Base-by-base conservation (phyloP, 1,284 basidiomycete genomes). In the Schizophyllum amplum region DNA sequence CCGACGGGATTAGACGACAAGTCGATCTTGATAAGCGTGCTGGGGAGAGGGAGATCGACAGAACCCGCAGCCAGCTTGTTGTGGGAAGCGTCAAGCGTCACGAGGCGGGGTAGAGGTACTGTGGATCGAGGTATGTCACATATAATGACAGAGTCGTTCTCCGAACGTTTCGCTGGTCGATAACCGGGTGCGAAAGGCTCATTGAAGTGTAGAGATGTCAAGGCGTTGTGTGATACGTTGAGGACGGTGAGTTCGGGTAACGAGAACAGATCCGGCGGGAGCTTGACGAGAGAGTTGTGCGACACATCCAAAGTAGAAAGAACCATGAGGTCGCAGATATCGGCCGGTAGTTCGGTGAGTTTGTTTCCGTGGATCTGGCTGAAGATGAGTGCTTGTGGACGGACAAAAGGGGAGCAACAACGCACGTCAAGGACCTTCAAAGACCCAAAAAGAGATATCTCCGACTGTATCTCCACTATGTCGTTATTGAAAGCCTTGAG, bases 361-460 rank as follows among this genome's bases (percentile, higher is more conserved):
- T 78, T 82, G 71, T 92, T 92, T 64, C 82, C 82, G 67, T 89
- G 89, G 24, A 91, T 69, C 89, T 91, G 65, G 9, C 49, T 51
- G 21, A 15, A 27, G 55, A 57, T 52, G 7, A 55, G 55, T 51
- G 56, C 52, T 23, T 21, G 42, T 47, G 6, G 22, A 4, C 24
- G 52, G 22, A 51, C 24, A 54, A 42, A 20, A 60, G 51, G 53
- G 17, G 7, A 26, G 51, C 23, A 6, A 52, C 24, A 27, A 73
- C 81, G 59, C 71, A 90, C 88, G 69, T 92, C 90, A 27, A 92
- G 64, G 2, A 75, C 78, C 69, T 90, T 90, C 53, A 92, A 72
- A 2, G 86, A 88, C 2, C 90, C 89, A 66, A 92, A 92, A 58
- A 91, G 75, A 0, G 86, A 86, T 25, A 92, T 83, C 65, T 92